phyloP scores from a whole-genome alignment of 192 early-diverging fungal species.

The Diversispora eburnea region DNA sequence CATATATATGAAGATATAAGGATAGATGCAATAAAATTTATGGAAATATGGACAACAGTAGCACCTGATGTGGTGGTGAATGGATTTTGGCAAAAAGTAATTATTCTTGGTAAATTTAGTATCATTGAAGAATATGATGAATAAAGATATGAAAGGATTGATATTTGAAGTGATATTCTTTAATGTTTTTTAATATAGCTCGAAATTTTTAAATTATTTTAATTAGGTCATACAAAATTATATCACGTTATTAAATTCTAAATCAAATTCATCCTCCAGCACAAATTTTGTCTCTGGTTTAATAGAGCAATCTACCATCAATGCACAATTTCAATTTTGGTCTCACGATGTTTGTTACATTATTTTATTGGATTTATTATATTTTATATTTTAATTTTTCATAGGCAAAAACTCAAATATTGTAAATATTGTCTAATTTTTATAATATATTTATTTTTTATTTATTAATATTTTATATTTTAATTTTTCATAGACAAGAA shows the following conservation, averaged over 20 bases:
- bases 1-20: constrained; percentile 86
- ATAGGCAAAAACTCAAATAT: too few species aligned
- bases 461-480: neutral
- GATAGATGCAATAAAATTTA: constrained; percentile 72
- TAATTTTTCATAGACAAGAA: neutral
- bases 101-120: neutral
- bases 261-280: constrained; percentile 40
- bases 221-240: constrained; percentile 61
- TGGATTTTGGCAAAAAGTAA: constrained; percentile 66
- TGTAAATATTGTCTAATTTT: too few species aligned
- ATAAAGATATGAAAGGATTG: constrained; percentile 40
- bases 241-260: constrained; percentile 51
- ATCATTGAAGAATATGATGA: constrained; percentile 10
- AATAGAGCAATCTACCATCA: neutral
- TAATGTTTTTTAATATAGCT: neutral
- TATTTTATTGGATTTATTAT: too few species aligned
- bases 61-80: constrained; percentile 60
- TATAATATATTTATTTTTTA: neutral
- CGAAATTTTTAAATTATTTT: neutral
- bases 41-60: constrained; percentile 67
- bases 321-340: neutral
- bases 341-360: neutral
- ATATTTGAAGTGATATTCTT: neutral
- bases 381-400: too few species aligned
- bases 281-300: neutral